Conservation (phyloP, 2,329 filamentous ascomycete species). For the Phoma sp. region DNA sequence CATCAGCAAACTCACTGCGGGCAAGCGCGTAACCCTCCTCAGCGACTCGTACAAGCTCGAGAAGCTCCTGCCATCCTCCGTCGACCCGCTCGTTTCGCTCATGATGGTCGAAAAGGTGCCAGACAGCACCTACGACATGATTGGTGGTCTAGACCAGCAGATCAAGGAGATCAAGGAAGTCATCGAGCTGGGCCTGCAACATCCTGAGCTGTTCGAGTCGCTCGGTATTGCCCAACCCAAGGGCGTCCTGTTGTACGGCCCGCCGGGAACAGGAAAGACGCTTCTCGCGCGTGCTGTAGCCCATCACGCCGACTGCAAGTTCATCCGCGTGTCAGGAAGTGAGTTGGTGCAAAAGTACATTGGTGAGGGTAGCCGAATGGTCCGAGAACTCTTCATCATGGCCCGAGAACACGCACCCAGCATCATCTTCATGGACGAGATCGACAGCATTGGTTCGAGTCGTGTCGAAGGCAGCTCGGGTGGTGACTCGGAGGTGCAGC, state of each 20-base stretch:
- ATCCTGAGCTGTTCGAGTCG: conserved; percentile 98
- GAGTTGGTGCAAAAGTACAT: conserved; percentile 99
- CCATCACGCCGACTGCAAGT: conserved; percentile 98
- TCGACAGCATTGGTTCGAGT: conserved; percentile 97
- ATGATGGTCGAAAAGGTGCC: conserved; percentile 99
- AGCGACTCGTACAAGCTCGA: conserved; percentile 99
- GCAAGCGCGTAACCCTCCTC: conserved; percentile 95
- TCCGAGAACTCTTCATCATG: conserved; percentile 99
- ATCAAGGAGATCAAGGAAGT: conserved; percentile 99
- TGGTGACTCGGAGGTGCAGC: conserved; percentile 96
- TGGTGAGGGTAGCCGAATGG: conserved; percentile 96
- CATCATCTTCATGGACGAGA: conserved; percentile 99
- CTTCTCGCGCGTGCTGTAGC: conserved; percentile 92
- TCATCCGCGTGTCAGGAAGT: conserved; percentile 94
- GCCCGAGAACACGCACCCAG: conserved; percentile 95
- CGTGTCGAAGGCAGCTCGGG: conserved; percentile 95
- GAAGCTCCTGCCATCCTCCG: conserved; percentile 96
- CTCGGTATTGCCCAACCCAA: conserved; percentile 98
- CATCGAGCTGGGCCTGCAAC: conserved; percentile 97
- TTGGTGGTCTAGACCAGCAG: conserved; percentile 96
- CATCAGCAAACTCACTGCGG: conserved; percentile 91
- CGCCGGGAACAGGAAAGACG: conserved; percentile 96
- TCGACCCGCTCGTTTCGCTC: conserved; percentile 96
- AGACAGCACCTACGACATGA: conserved; percentile 99
- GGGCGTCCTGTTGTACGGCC: conserved; percentile 94